Evolutionary conservation across 2,329 filamentous ascomycete species (phyloP).

Genomic region (Fusarium kyushuense): DNA sequence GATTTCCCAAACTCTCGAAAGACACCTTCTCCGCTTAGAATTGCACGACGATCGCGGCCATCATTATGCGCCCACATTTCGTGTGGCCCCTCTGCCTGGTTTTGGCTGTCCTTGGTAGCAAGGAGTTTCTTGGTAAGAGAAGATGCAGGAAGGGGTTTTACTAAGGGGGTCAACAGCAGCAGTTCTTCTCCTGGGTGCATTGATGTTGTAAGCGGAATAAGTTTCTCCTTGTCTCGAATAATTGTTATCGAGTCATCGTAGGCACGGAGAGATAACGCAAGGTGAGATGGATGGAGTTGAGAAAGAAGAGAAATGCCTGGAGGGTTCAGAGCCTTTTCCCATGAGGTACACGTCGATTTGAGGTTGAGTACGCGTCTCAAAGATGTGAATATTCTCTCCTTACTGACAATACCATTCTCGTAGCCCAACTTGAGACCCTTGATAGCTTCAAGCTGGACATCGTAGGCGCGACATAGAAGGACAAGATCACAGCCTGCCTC

Average conservation of each 20-base stretch:
- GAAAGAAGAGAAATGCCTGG: constrained; percentile 81
- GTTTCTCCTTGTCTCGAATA: constrained; percentile 86
- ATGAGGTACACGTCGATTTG: constrained; percentile 88
- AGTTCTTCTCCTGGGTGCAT: constrained; percentile 88
- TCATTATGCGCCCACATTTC: constrained; percentile 70
- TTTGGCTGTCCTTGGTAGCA: constrained; percentile 61
- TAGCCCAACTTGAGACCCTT: constrained; percentile 89
- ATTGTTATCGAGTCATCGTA: constrained; percentile 96
- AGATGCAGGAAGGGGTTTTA: constrained; percentile 93
- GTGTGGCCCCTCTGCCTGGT: constrained; percentile 56
- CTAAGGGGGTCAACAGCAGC: constrained; percentile 86
- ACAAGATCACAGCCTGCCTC: constrained; percentile 95
- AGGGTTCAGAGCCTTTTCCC: constrained; percentile 91
- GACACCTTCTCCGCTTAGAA: constrained; percentile 93
- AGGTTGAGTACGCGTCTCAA: constrained; percentile 81
- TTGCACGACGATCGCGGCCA: constrained; percentile 63
- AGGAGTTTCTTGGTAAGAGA: constrained; percentile 80
- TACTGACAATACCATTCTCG: constrained; percentile 89
- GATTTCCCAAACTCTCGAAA: constrained; percentile 90
- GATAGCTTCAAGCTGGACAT: constrained; percentile 91
- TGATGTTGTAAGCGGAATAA: constrained; percentile 84
- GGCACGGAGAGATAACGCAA: constrained; percentile 82
- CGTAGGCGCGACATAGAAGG: constrained; percentile 87
- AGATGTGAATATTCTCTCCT: constrained; percentile 82
- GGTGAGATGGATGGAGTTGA: constrained; percentile 84